Conservation (phyloP, 78 protist species). For the Blattamonas nauphoetae region DNA sequence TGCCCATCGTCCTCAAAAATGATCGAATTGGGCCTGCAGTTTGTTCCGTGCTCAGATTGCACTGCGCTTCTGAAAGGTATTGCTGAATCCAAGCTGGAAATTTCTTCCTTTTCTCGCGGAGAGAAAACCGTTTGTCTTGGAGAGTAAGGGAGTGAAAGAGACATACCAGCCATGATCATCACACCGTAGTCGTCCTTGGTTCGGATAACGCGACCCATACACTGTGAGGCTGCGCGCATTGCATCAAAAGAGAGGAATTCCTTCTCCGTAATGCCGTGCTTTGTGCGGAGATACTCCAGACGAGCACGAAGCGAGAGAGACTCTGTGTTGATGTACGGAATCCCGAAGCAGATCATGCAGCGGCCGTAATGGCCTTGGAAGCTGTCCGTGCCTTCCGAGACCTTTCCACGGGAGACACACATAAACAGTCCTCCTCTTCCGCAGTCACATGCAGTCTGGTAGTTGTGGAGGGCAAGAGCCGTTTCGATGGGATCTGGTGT, state of each 20-base stretch:
- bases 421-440: conserved; percentile 89
- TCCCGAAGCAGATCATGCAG: not conserved
- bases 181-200: conserved; percentile 92
- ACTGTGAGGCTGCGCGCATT: conserved; percentile 87
- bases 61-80: not conserved
- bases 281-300: conserved; percentile 39
- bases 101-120: not conserved
- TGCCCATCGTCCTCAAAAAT: not conserved
- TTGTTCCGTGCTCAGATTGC: not conserved
- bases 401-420: conserved; percentile 90
- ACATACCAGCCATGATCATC: conserved; percentile 82
- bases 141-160: not conserved
- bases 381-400: not conserved
- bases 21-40: not conserved
- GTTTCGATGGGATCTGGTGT: conserved; percentile 83
- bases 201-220: conserved; percentile 93
- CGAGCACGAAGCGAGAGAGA: conserved; percentile 41
- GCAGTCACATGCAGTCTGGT: conserved; percentile 63
- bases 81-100: not conserved
- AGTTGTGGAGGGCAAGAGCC: conserved; percentile 75
- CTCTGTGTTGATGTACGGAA: conserved; percentile 74
- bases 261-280: conserved; percentile 49
- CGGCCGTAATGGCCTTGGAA: not conserved
- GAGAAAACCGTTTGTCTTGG: not conserved
- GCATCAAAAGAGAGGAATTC: conserved; percentile 92